Conservation (phyloP, 345 rosid species). For the Diplotaxis tenuifolia region DNA sequence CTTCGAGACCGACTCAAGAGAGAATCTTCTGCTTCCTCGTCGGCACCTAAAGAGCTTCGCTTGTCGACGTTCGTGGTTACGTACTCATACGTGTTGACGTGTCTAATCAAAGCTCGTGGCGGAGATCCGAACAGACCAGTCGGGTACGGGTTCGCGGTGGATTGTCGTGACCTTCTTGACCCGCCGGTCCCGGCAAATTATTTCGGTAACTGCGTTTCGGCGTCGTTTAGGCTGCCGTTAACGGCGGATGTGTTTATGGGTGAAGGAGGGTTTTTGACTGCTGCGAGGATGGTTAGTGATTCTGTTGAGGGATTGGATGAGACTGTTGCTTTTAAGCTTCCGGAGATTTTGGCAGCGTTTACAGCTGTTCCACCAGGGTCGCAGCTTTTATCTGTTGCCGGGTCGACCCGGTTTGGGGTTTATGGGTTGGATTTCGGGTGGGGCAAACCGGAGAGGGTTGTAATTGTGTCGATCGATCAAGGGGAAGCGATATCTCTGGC, state of each 20-base stretch:
- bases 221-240: fast-evolving
- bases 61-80: constrained; percentile 40
- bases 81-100: constrained; percentile 24
- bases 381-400: constrained; percentile 15
- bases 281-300: constrained; percentile 14
- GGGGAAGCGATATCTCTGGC: constrained; percentile 20
- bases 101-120: constrained; percentile 31
- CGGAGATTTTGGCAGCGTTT: not conserved
- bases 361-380: not conserved
- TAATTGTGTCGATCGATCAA: constrained; percentile 18
- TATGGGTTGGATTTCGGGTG: constrained; percentile 34
- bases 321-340: not conserved
- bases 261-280: not conserved
- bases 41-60: constrained; percentile 1
- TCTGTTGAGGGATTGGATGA: constrained; percentile 14
- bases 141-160: constrained; percentile 19
- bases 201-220: constrained; percentile 39
- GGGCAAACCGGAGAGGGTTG: constrained; percentile 27
- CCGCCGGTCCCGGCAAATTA: constrained; percentile 40
- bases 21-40: not conserved
- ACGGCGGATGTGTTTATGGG: not conserved
- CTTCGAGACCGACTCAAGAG: constrained; percentile 14
- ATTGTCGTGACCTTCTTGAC: constrained; percentile 36
- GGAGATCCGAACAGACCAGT: constrained; percentile 14
- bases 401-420: constrained; percentile 34